Evolutionary conservation across 2,329 filamentous ascomycete genomes (phyloP), one percentile per base, ranked within the genome.

Genomic region (Sporothrix humicola): DNA sequence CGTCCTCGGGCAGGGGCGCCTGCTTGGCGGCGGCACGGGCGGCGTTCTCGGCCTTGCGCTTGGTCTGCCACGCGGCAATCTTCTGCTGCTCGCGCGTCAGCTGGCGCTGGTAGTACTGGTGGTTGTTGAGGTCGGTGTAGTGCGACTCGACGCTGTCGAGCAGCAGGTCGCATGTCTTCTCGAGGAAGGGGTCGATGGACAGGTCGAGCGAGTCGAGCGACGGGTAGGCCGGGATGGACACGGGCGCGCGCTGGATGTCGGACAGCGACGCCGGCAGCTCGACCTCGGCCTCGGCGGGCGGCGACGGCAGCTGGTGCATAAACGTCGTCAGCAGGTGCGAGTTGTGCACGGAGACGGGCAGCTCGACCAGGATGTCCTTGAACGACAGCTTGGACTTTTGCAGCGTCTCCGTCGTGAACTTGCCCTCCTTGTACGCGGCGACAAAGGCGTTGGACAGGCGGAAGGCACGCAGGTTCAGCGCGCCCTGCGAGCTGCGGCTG

Each of bases 51-150:
- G 93, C 91, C 87, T 97, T 97, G 81, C 96, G 92, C 90, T 99
- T 98, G 75, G 91, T 86, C 85, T 98, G 95, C 96, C 96, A 99
- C 77, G 94, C 92, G 72, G 93, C 91, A 79, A 99, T 98, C 89
- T 98, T 99, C 79, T 92, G 86, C 86, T 99, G 96, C 86, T 99
- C 96, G 79, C 96, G 93, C 72, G 91, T 92, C 73, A 98, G 88
- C 81, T 97, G 94, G 80, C 96, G 90, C 85, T 98, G 94, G 87
- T 98, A 98, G 88, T 89, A 90, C 84, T 98, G 95, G 86, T 97
- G 96, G 89, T 99, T 99, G 90, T 98, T 98, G 82, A 97, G 92
- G 84, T 99, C 96, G 75, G 95, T 97, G 86, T 98, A 96, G 87
- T 99, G 96, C 73, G 92, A 92, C 87, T 99, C 96, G 82, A 99